Conservation (phyloP, 139 green algal genomes). For the Gonium pectorale region DNA sequence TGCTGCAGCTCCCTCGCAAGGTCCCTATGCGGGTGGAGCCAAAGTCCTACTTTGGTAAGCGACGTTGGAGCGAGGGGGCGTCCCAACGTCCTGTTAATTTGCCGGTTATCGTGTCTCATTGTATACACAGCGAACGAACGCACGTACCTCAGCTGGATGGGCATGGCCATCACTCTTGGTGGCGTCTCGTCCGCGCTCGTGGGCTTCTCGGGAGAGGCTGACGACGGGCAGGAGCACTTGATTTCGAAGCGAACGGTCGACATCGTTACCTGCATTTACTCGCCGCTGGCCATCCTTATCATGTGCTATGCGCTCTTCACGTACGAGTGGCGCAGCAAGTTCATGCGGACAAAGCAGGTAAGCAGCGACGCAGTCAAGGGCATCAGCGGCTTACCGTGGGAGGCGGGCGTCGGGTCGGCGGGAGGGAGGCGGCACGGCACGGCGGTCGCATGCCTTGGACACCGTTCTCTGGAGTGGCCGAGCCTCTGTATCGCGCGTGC, state of each 20-base stretch:
- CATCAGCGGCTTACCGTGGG: no score
- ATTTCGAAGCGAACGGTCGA: conserved; percentile 80
- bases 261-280: conserved; percentile 79
- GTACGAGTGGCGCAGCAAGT: conserved; percentile 81
- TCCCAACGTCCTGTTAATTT: no score
- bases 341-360: conserved; percentile 86
- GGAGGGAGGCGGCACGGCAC: no score
- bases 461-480: no score
- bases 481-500: no score
- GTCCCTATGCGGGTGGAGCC: conserved; percentile 90
- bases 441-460: no score
- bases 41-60: conserved; percentile 91
- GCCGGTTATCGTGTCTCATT: no score
- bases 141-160: conserved; percentile 89
- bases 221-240: conserved; percentile 42
- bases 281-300: conserved; percentile 88
- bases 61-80: no score
- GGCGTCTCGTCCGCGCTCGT: conserved; percentile 84
- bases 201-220: conserved; percentile 64
- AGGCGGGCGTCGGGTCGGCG: no score
- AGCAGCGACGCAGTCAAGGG: no score
- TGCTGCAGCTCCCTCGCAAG: conserved; percentile 83
- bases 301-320: conserved; percentile 86
- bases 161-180: conserved; percentile 90
- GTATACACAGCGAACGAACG: conserved; percentile 83